phyloP scores from a whole-genome alignment of 495 filamentous ascomycete genomes.

The Hypoxylon cercidicola region DNA sequence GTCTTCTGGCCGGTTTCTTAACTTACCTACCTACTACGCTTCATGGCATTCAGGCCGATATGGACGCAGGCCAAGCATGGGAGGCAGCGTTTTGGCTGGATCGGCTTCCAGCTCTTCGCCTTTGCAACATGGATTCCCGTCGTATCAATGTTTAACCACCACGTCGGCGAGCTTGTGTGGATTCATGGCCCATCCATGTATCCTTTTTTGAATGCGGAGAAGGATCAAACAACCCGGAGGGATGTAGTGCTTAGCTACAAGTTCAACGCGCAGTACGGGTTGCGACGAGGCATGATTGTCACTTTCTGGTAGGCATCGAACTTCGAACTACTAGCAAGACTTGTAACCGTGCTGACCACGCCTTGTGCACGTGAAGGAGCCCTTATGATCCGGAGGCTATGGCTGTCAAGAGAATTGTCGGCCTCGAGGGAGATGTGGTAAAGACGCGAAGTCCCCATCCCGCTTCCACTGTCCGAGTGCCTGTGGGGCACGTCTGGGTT shows the following conservation, averaged over 20 bases:
- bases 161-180: conserved; percentile 69
- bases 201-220: conserved; percentile 76
- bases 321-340: background rate
- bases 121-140: conserved; percentile 71
- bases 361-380: conserved; percentile 57
- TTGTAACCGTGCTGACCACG: conserved; percentile 11
- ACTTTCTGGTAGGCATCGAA: conserved; percentile 57
- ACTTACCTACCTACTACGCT: conserved; percentile 12
- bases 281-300: conserved; percentile 65
- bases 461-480: conserved; percentile 65
- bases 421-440: conserved; percentile 74
- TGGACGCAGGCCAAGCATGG: conserved; percentile 46
- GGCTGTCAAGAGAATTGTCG: conserved; percentile 76
- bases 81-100: conserved; percentile 46
- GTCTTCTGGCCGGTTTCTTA: background rate
- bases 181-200: conserved; percentile 80
- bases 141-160: conserved; percentile 69
- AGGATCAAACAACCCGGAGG: conserved; percentile 63
- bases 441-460: conserved; percentile 70
- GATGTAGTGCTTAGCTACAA: conserved; percentile 65
- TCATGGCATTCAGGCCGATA: conserved; percentile 48
- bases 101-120: conserved; percentile 59
- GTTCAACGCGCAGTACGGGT: conserved; percentile 53
- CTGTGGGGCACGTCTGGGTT: conserved; percentile 80
- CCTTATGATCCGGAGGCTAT: conserved; percentile 68